Evolutionary conservation across 2,329 filamentous ascomycete genomes (phyloP).

Genomic region (Hortaea sp.): DNA sequence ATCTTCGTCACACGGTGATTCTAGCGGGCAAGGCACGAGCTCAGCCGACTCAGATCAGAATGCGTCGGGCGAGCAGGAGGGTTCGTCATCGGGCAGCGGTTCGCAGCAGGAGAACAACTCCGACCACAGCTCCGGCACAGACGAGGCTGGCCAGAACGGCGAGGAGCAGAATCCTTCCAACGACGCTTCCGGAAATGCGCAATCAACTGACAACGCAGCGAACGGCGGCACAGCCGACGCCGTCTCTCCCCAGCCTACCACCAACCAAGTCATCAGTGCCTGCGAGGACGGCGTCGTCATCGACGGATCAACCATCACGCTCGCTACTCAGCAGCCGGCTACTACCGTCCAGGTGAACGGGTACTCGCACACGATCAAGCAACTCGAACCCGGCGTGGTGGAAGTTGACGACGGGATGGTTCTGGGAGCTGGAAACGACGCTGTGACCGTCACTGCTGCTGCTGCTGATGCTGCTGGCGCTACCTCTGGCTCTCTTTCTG

Average conservation of each 20-base stretch:
- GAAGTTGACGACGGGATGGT: not conserved
- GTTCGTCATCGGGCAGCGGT: too few relatives aligned
- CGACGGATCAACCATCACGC: not conserved
- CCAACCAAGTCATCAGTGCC: not conserved
- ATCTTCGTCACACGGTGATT: too few relatives aligned
- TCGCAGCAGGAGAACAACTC: too few relatives aligned
- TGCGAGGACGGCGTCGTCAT: not conserved
- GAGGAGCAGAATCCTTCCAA: too few relatives aligned
- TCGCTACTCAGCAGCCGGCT: not conserved
- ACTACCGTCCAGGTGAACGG: not conserved
- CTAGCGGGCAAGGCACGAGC: too few relatives aligned
- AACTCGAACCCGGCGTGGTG: not conserved
- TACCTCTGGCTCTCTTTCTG: not conserved
- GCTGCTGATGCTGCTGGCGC: not conserved
- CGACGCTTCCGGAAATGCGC: too few relatives aligned
- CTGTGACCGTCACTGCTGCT: not conserved
- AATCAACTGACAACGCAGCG: too few relatives aligned
- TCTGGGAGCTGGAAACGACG: not conserved
- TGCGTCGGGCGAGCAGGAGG: too few relatives aligned
- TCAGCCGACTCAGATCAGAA: too few relatives aligned
- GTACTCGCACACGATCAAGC: not conserved
- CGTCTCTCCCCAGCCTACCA: not conserved
- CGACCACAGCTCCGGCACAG: too few relatives aligned
- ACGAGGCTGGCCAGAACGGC: too few relatives aligned
- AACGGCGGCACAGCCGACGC: too few relatives aligned